phyloP scores from a whole-genome alignment of 2,329 filamentous ascomycete genomes.

The Penicillium sp. region DNA sequence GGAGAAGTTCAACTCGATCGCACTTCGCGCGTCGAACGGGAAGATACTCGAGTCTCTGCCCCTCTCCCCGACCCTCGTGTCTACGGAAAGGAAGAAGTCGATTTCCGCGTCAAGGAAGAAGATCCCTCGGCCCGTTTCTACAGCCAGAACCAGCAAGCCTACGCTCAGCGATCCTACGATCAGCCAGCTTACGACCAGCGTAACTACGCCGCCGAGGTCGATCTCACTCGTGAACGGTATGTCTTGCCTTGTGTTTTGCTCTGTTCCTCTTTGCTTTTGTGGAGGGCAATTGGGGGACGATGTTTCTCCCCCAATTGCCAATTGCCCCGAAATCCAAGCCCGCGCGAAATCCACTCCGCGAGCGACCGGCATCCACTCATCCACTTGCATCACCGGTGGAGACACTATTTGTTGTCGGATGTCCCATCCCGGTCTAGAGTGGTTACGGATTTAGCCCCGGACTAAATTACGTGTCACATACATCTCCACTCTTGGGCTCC shows the following conservation, averaged over 20 bases:
- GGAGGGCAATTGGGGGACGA: no score
- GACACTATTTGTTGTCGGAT: conserved; percentile 20
- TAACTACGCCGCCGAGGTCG: conserved; percentile 44
- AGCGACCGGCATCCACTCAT: background rate
- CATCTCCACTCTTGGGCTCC: conserved; percentile 17
- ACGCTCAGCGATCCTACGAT: conserved; percentile 1
- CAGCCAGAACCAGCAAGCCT: conserved; percentile 6
- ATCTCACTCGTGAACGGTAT: conserved; percentile 53
- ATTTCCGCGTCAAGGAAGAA: conserved; percentile 64
- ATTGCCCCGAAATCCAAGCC: background rate
- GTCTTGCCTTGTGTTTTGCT: conserved; percentile 27
- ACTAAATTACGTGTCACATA: conserved; percentile 27
- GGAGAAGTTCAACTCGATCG: conserved; percentile 75
- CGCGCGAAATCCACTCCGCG: background rate
- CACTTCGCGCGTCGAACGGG: conserved; percentile 88
- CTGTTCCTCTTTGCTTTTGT: conserved; percentile 12
- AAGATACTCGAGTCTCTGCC: conserved; percentile 78
- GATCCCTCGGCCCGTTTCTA: conserved; percentile 33
- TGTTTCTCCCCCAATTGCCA: conserved; percentile 6
- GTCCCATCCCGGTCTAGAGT: conserved; percentile 25
- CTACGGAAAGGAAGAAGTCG: conserved; percentile 81
- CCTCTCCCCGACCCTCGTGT: conserved; percentile 63
- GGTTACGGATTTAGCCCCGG: conserved; percentile 20
- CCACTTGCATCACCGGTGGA: conserved; percentile 12
- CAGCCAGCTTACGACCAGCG: conserved; percentile 33